Base-by-base conservation (phyloP, 2,329 filamentous ascomycete genomes). In the Paradendryphiella salina region DNA sequence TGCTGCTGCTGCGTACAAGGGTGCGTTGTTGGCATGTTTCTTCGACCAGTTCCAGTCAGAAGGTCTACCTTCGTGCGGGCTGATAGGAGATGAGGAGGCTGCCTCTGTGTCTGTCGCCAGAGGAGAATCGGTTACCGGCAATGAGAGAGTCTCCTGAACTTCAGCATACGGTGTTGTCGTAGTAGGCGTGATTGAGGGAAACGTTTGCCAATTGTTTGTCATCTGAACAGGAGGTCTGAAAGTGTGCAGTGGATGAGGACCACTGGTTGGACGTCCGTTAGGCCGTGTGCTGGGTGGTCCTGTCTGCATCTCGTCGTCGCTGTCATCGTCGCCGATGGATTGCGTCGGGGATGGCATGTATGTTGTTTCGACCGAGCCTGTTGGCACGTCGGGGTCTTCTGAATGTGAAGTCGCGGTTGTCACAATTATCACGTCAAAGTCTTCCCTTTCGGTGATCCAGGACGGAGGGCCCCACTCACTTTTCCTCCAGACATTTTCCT, bases 1-100 rank as follows among this genome's bases (percentile, higher is more conserved):
- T 5, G 55, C 62, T 9, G 66, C 68, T 33, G 58, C 65, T 17
- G 60, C 64, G 35, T 66, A 66, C 13, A 65, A 21, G 3, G 62
- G 52, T 8, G 38, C 46, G 17, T 56, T 46, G 18, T 55, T 57
- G 8, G 50, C 23, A 6, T 49, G 31, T n/a, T 53, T 47, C 18
- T 51, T 46, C 26, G 43, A 21, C 43, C 34, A 36, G 14, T 36
- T 21, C 46, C 40, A 44, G 13, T 15, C 37, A 23, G 50, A 32
- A 15, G 29, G 54, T 8, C 42, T 26, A 17, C 32, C 37, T 6
- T 33, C 43, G 21, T 21, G 20, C 4, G 34, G 36, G 29, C 33
- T 23, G 5, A 46, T 35, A 15, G 46, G 13, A 32, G 57, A 32
- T 4, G 35, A 15, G n/a, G 51, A 34, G 15, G 51, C 23, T 10